Base-by-base conservation (phyloP, 306 rosid species). In the Fragaria vesca region DNA sequence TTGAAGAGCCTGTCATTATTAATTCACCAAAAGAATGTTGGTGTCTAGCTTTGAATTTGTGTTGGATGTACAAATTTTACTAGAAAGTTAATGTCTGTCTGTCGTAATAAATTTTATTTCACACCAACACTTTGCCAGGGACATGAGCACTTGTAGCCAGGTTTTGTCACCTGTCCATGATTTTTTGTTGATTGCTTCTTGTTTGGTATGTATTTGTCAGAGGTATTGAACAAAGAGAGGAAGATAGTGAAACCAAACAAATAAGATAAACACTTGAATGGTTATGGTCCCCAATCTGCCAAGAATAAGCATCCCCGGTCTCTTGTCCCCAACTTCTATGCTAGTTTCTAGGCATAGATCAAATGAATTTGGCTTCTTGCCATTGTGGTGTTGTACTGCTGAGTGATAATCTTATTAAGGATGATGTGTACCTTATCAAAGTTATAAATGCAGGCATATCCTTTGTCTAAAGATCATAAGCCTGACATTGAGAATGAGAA, bases 401-500 rank as follows among this genome's bases (percentile, higher is more conserved):
- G 57, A 43, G 63, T 16, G 65, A 65, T 46, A 78, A 66, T 74
- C 8, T 75, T 80, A 28, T 8, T 28, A 68, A 71, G 72, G 46
- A 45, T 81, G n/a, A 51, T 79, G 48, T 43, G 66, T 55, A 60
- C 21, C 79, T 74, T 74, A 84, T 47, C 28, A 68, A 81, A 66
- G 75, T 69, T 82, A 21, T 82, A 50, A 77, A 69, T 81, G 85
- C 89, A 93, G 98, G 98, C 98, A 78, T 88, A 91, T 79, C 81
- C 90, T 78, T 80, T 95, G 85, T 92, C 97, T 69, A 91, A 88
- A 80, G 98, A 95, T 91, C 98, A 95, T 89, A 95, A 95, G 83
- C 98, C 97, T 58, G 93, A 93, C 63, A 86, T 95, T 50, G 98
- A 93, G 80, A 68, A 69, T 81, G 98, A 95, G 90, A 92, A 82